Evolutionary conservation across 352 stramenopile genomes (phyloP), one percentile per base, ranked within the genome.

Genomic region (Globisporangium spinosum): DNA sequence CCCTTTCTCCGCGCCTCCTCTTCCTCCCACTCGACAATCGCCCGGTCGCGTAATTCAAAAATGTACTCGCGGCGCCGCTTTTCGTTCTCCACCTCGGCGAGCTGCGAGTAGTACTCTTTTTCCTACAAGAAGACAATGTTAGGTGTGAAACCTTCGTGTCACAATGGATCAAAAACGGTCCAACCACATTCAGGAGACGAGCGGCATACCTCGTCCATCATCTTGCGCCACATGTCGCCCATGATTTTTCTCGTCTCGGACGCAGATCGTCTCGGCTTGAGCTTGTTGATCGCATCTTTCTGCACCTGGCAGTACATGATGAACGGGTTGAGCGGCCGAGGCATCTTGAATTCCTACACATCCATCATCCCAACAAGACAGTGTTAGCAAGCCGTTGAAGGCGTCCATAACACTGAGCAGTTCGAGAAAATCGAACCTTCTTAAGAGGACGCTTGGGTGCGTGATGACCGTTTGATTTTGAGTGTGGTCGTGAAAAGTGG

Each of bases 291-390:
- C 32, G 76, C 65, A 20, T 91, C 83, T 45, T 90, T 89, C 51
- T 93, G 85, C 54, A 92, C 75, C 71, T 93, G 85, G 51, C 85
- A 93, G 65, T 82, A 93, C 73, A 93, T 83, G 62, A 93, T 91
- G 66, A 93, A 93, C 45, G 85, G 82, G 45, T 93, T 93, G 74
- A 93, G 88, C 35, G 85, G 76, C 15, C 85, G 83, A 13, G 80
- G 83, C 66, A 71, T 69, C 34, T 86, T 86, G 15, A 75, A 29
- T 13, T 71, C 64, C 23, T 59, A 78, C 49, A 32, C 23, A 56
- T 56, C 15, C 40, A 22, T 15, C 23, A 35, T 32, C 29, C 29
- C 12, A 58, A 10, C 53, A 38, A 56, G 40, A 20, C 49, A 56
- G 20, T 56, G 22, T 56, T 56, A 56, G 49, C 12, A n/a, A 49